Base-by-base conservation (phyloP, 305 asterid species). In the Fraxinus nigra region DNA sequence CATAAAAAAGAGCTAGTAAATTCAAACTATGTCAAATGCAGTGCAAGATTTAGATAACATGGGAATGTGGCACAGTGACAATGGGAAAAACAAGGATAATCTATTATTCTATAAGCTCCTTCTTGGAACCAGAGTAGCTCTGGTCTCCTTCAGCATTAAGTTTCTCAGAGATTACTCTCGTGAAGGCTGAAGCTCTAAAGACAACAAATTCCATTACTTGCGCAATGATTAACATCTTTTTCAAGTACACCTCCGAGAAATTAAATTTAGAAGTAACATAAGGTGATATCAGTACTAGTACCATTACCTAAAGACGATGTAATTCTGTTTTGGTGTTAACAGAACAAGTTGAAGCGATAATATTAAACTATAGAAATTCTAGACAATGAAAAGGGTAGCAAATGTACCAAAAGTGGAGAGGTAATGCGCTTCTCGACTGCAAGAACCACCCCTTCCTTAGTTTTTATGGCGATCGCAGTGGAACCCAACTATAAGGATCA, bases 401-500 rank as follows among this genome's bases (percentile, higher is more conserved):
- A 63, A 18, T 85, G 85, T 81, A 94, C 97, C 94, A 94, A 87
- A 63, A 94, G 93, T 3, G 97, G 95, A 4, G 98, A 94, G 11
- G 98, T 94, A 79, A 93, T 94, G 30, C 98, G 93, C 90, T 94
- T 94, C 91, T 94, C 98, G 30, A 94, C 97, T 73, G 97, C 95
- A 79, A 94, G 95, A 81, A 93, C 97, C 20, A 94, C 98, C 35
- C 98, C 98, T 82, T 93, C 97, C 88, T 93, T 93, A 26, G 98
- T 93, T 90, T 92, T 94, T 73, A 94, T 35, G 75, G 97, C 98
- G 81, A 94, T 94, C 2, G 98, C 97, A 72, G 98, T 94, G n/a
- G 98, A 95, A 75, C 98, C 98, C 90, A 93, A 69, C 97, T 94
- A 84, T 26, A 83, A 65, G 26, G 72, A 63, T 24, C 72, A 24